Evolutionary conservation across 2,329 filamentous ascomycete species (phyloP).

Genomic region (Parasarocladium wereldwijsianum): DNA sequence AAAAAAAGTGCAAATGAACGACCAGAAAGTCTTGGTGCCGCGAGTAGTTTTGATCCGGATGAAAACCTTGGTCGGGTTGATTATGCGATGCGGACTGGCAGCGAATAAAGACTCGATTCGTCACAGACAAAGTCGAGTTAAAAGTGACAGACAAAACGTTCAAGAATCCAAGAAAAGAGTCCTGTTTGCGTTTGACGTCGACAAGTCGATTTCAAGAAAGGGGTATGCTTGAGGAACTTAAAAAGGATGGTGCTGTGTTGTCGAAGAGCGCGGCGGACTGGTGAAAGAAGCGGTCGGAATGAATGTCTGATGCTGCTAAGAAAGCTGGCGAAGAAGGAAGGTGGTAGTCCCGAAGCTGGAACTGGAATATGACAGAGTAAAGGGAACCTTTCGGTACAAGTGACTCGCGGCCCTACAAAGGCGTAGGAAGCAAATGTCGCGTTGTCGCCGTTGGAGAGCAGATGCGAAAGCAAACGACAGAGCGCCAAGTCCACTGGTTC

Average conservation of each 20-base stretch:
- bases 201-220: slow-evolving; percentile 5
- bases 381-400: too few relatives aligned
- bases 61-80: slow-evolving; percentile 4
- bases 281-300: slow-evolving; percentile 5
- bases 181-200: slow-evolving; percentile 5
- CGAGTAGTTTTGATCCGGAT: too few relatives aligned
- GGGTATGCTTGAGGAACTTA: slow-evolving; percentile 3
- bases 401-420: too few relatives aligned
- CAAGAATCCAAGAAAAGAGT: slow-evolving; percentile 1
- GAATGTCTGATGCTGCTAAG: slow-evolving; percentile 3
- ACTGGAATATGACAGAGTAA: slow-evolving; percentile 2
- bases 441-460: too few relatives aligned
- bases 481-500: too few relatives aligned
- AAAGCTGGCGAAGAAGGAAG: slow-evolving; percentile 2
- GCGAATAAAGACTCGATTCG: slow-evolving; percentile 3
- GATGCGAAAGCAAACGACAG: too few relatives aligned
- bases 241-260: slow-evolving; percentile 1
- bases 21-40: neutral
- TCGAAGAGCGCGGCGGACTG: slow-evolving; percentile 2
- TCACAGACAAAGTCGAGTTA: slow-evolving; percentile 4
- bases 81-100: slow-evolving; percentile 4
- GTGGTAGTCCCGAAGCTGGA: slow-evolving; percentile 1
- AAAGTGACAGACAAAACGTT: slow-evolving; percentile 1
- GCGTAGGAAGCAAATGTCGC: too few relatives aligned
- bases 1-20: slow-evolving; percentile 4